Evolutionary conservation across 208 protist genomes (phyloP), one percentile per base, ranked within the genome.

Genomic region (Trypanosoma cruzi): DNA sequence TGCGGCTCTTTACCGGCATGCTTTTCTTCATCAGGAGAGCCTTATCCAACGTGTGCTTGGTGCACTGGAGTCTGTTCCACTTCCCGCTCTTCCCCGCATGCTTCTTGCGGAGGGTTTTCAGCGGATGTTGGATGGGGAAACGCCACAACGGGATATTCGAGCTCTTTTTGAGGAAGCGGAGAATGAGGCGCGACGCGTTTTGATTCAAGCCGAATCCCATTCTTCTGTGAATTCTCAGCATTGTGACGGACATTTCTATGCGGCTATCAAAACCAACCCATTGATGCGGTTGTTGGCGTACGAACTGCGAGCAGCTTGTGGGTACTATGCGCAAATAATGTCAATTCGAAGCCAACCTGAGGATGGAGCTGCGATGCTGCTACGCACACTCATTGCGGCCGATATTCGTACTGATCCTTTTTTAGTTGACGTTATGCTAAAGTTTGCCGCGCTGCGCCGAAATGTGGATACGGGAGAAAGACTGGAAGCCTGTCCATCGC

Each of bases 21-120:
- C 85, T 16, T 93, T 94, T 53, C 73, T 93, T 24, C 75, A 92
- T 10, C 82, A 84, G 36, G 82, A 94, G 2, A 31, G 56, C 16
- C 81, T 96, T 44, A 88, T 94, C 52, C 56, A 58, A 1, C 77
- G 77, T 37, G 68, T 93, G 50, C 66, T 94, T 10, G 73, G 73
- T 36, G 68, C 86, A 7, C 73, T 94, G 34, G 86, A 92, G 69
- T 57, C 77, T n/a, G 88, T 88, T n/a, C 78, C 76, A 46, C 81
- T 94, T 28, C 91, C 91, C 20, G 70, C 82, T 22, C 68, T 81
- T 34, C 91, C 88, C 18, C 91, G 91, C 50, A 80, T 96, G 75
- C 73, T 96, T n/a, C 65, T 94, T 1, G 91, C 91, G 4, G 88
- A 96, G 66, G 91, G 75, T 2, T 82, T 96, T 49, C 91, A 96